These are phyloP conservation scores for Apodospora peruviana DNA, from an alignment of 495 filamentous ascomycete species.

Conservation along the genomic window DNA sequence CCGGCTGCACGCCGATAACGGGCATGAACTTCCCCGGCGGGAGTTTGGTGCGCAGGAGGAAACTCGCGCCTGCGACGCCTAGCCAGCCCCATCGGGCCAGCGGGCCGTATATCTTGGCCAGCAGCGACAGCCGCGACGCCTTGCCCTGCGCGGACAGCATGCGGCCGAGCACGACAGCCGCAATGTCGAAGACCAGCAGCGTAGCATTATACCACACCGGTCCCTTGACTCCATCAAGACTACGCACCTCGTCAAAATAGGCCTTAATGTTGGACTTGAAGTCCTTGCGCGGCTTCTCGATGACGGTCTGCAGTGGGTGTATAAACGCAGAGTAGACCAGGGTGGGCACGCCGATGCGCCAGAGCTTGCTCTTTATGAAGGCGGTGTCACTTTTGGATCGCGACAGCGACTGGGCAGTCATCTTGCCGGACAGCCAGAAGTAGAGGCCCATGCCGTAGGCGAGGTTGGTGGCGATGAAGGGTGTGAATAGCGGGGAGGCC, in stretches of 20 bases:
- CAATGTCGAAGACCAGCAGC: not conserved
- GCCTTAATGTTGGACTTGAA: not conserved
- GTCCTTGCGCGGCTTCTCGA: not conserved
- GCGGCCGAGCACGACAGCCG: not conserved
- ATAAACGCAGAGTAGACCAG: not conserved
- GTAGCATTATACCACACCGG: not conserved
- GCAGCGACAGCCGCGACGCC: not conserved
- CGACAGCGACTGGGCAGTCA: not conserved
- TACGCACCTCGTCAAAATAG: not conserved
- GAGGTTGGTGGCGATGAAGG: conserved; percentile 1
- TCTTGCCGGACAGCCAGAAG: not conserved
- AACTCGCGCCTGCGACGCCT: not conserved
- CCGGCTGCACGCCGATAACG: not conserved
- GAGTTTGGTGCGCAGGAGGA: not conserved
- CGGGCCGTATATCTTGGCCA: not conserved
- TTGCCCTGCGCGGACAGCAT: not conserved
- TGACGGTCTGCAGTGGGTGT: not conserved
- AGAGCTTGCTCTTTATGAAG: not conserved
- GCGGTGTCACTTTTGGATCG: not conserved
- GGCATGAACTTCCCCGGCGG: not conserved
- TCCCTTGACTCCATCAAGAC: not conserved
- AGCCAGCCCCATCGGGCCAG: not conserved
- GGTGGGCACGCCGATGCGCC: not conserved
- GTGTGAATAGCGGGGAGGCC: not conserved
- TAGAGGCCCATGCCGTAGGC: not conserved